Base-by-base conservation (phyloP, 306 rosid species). In the Cicer cuneatum region DNA sequence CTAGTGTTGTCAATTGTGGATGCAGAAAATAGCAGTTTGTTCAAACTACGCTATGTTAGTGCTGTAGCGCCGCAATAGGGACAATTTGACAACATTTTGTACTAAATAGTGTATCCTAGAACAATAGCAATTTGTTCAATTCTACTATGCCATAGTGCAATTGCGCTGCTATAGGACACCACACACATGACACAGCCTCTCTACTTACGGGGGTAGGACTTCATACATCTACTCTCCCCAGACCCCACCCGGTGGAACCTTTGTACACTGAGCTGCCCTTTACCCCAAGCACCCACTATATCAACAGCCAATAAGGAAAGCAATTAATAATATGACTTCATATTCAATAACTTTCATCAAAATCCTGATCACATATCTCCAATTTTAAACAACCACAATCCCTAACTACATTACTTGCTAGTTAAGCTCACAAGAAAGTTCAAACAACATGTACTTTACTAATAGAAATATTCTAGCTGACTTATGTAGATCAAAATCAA, bases 351-450 rank as follows among this genome's bases (percentile, higher is more conserved):
- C 40, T 37, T 39, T 41, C 10, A 46, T 19, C 11, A 59, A 64
- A 24, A 57, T 58, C 71, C 46, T 24, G 39, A 57, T 66, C 72
- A 33, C 67, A 66, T 8, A 68, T 73, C 57, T 72, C 72, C 9
- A 53, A 72, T 51, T 40, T n/a, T 3, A 8, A 42, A 39, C 82
- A 40, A 62, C 16, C 56, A 5, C 10, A 47, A 5, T 29, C 19
- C 14, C 60, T 47, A 5, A 37, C 38, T 11, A 71, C 11, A 15
- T 62, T 78, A 41, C 69, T 41, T 18, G 9, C 38, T 41, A 16
- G 41, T 38, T 6, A 63, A 63, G 35, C 51, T 15, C 14, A 39
- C 35, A 63, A 15, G 49, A 63, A 63, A 63, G 49, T 63, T 40
- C n/a, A 39, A 63, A 63, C 12, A 16, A 16, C 13, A 40, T 15